phyloP scores from a whole-genome alignment of 2,329 filamentous ascomycete genomes.

The Fusarium burgessii region DNA sequence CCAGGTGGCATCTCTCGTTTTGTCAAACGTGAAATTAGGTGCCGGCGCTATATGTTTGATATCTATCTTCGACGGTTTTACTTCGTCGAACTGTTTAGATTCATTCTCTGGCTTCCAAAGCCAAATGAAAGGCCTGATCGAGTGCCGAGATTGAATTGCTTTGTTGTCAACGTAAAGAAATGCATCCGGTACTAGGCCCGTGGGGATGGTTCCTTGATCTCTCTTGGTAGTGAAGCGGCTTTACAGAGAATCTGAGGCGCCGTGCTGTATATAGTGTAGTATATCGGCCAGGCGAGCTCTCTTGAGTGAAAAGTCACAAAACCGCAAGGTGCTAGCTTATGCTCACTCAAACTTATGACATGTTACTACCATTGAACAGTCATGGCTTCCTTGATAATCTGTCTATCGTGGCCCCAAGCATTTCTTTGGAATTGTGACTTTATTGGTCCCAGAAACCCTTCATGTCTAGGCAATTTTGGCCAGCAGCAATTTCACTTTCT shows the following conservation, averaged over 20 bases:
- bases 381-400: too few species aligned
- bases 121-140: not conserved
- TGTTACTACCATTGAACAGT: not conserved
- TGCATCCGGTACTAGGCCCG: not conserved
- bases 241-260: not conserved
- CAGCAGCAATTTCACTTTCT: not conserved
- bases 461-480: not conserved
- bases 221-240: not conserved
- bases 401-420: not conserved
- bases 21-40: not conserved
- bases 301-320: not conserved
- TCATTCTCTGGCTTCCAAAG: not conserved
- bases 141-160: rapidly evolving
- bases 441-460: not conserved
- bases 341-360: not conserved
- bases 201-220: not conserved
- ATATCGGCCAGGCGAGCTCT: not conserved
- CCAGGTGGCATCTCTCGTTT: not conserved
- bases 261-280: not conserved
- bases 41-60: not conserved
- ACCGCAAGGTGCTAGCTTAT: not conserved
- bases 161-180: not conserved
- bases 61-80: not conserved
- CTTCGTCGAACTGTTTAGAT: not conserved
- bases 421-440: not conserved